Evolutionary conservation across 306 rosid species (phyloP).

Genomic region (Argentina anserina): DNA sequence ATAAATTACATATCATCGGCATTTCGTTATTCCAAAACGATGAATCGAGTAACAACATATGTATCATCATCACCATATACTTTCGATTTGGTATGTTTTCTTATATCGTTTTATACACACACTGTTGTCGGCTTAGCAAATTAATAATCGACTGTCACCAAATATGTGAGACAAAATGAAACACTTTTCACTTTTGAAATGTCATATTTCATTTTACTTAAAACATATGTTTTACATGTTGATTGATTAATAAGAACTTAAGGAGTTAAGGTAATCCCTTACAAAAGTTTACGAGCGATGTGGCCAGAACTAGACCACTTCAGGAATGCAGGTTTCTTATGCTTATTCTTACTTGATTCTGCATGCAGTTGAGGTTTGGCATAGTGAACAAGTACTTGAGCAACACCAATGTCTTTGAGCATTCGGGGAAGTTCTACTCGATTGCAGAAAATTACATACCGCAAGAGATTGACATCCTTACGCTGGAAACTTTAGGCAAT

Average conservation of each 20-base stretch:
- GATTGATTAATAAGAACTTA: too few species aligned
- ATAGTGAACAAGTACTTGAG: conserved; percentile 52
- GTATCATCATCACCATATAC: not conserved
- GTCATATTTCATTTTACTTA: too few species aligned
- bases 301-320: too few species aligned
- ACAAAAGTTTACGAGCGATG: too few species aligned
- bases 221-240: too few species aligned
- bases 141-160: not conserved
- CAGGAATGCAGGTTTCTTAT: too few species aligned
- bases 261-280: too few species aligned
- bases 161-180: not conserved
- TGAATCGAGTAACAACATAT: not conserved
- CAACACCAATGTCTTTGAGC: conserved; percentile 71
- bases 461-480: conserved; percentile 57
- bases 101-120: not conserved
- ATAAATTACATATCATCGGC: not conserved
- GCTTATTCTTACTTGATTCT: too few species aligned
- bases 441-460: conserved; percentile 62
- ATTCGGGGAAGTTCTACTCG: conserved; percentile 55
- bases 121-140: not conserved
- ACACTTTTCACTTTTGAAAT: too few species aligned
- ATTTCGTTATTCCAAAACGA: not conserved
- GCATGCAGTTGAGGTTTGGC: conserved; percentile 56
- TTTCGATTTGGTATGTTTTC: not conserved
- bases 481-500: conserved; percentile 37